phyloP scores from a whole-genome alignment of 352 stramenopile genomes.

The Phytophthora palmivora region DNA sequence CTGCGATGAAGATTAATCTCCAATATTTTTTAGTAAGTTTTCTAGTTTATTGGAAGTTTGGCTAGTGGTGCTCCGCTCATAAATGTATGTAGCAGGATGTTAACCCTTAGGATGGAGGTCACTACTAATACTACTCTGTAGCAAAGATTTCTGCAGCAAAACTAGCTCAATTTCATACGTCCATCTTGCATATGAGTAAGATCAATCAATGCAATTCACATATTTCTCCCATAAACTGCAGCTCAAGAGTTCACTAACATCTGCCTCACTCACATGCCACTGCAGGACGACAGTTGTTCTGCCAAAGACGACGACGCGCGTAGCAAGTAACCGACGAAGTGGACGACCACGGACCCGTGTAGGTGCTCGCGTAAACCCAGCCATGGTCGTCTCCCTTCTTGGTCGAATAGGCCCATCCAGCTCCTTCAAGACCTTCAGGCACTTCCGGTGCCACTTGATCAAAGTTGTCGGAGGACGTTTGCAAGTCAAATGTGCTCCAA shows the following conservation, averaged over 20 bases:
- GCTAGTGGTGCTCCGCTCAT: no score
- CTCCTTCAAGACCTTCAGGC: constrained; percentile 53
- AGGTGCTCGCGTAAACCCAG: constrained; percentile 74
- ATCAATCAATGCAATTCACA: neutral
- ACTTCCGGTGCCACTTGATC: constrained; percentile 69
- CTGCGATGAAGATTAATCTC: no score
- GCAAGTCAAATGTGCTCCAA: constrained; percentile 66
- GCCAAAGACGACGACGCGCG: constrained; percentile 69
- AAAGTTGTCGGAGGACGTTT: constrained; percentile 68
- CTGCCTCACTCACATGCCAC: constrained; percentile 49
- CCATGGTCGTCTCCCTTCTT: constrained; percentile 71
- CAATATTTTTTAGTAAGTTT: no score
- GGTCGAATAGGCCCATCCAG: constrained; percentile 73
- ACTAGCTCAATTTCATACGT: no score
- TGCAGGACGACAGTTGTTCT: constrained; percentile 70
- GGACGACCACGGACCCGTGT: constrained; percentile 66
- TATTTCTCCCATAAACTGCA: neutral
- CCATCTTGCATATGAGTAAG: no score
- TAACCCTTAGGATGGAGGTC: no score
- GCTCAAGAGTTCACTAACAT: no score
- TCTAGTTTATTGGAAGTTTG: no score
- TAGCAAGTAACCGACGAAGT: constrained; percentile 36
- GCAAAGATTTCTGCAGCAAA: no score
- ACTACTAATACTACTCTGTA: no score
- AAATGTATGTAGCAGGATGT: no score